Evolutionary conservation across 148 eudicot genomes (phyloP), one percentile per base, ranked within the genome.

Genomic region (Persicaria maculosa): DNA sequence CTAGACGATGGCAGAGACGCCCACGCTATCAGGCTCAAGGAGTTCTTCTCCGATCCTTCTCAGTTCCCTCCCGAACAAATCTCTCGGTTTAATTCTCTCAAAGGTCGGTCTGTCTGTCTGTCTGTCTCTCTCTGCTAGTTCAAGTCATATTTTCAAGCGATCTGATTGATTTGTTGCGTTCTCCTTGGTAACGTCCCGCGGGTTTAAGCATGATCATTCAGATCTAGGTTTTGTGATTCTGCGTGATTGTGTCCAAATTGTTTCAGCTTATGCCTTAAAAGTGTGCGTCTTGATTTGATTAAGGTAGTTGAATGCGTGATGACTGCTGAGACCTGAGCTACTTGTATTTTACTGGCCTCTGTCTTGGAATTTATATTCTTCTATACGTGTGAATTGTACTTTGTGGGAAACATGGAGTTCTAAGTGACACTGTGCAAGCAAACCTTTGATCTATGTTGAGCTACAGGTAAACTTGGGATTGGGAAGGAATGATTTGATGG

Each of bases 21-120:
- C 74, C 97, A 86, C 20, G 99, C 99, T 9, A 96, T 96, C 82
- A 91, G 99, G 48, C 97, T 96, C 71, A 92, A 92, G 46, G 83
- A 92, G 61, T 89, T 89, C 84, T 96, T 96, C 85, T 55, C 94
- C 47, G 93, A 96, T 88, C 85, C 90, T 47, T 76, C 91, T 65
- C 97, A 90, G 0, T 96, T 96, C 47, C 97, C 99, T 54, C 90
- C 97, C 71, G 97, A 96, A 86, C 99, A 87, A 86, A 96, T 96
- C 87, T 82, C 97, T 61, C 97, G 97, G 77, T 89, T 90, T 78
- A 92, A 90, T 87, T 81, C 97, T 61, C 94, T 96, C 74, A 84
- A 90, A 89, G 97, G 99, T 96, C 48, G 40, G 40, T 7, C 8
- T 44, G 15, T 47, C 47, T 48, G 9, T 5, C 57, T 7, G 8